Conservation (phyloP, 805 yeast genomes). For the Kodamaea nitidulidarum region DNA sequence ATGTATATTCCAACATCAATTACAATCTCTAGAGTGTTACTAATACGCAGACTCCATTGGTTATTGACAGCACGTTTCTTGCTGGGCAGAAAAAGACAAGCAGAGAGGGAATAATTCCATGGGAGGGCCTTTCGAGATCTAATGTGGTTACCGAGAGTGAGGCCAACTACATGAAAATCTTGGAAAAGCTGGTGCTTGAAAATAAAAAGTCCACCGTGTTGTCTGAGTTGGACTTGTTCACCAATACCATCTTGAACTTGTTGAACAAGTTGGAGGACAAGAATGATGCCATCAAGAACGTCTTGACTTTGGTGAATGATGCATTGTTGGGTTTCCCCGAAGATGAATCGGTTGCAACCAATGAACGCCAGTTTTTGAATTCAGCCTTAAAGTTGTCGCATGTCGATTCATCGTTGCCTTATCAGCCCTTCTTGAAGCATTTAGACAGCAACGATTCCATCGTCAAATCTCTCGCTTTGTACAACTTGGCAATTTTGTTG, state of each 20-base stretch:
- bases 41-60: conserved; percentile 7
- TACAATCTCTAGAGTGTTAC: conserved; percentile 1
- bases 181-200: conserved; percentile 46
- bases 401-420: conserved; percentile 47
- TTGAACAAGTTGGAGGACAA: conserved; percentile 48
- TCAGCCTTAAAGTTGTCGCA: conserved; percentile 41
- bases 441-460: conserved; percentile 54
- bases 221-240: conserved; percentile 47
- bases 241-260: conserved; percentile 51
- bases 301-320: conserved; percentile 60
- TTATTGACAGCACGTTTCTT: conserved; percentile 62
- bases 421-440: conserved; percentile 47
- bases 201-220: conserved; percentile 40
- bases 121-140: conserved; percentile 86
- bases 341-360: conserved; percentile 14
- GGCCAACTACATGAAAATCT: conserved; percentile 54
- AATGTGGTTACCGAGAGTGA: conserved; percentile 63
- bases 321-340: conserved; percentile 39
- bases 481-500: conserved; percentile 50
- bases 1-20: conserved; percentile 14
- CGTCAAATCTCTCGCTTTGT: conserved; percentile 51
- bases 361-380: conserved; percentile 19
- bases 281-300: conserved; percentile 63
- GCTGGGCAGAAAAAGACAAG: conserved; percentile 63
- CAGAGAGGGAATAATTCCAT: conserved; percentile 77